Evolutionary conservation across 495 filamentous ascomycete genomes (phyloP).

Genomic region (Neurospora sp.): DNA sequence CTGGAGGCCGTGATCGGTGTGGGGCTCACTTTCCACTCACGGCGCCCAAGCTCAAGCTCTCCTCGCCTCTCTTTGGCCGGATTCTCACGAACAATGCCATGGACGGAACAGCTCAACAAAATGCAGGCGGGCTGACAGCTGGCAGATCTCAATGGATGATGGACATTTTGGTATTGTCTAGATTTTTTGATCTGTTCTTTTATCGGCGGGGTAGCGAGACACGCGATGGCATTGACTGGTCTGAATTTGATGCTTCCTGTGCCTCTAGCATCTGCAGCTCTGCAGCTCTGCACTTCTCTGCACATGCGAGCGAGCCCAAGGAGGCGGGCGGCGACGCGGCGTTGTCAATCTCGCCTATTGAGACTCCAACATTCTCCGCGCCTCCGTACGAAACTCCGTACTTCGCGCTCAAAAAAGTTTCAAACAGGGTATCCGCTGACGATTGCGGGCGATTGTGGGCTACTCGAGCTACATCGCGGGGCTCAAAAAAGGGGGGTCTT

Average conservation of each 20-base stretch:
- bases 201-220: neutral
- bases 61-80: neutral
- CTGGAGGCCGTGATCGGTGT: slow-evolving; percentile 18
- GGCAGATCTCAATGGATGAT: neutral
- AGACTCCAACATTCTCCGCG: neutral
- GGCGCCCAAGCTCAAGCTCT: slow-evolving; percentile 11
- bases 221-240: neutral
- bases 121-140: neutral
- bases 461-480: neutral
- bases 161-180: neutral
- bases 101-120: neutral
- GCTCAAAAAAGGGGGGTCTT: neutral
- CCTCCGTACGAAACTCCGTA: neutral
- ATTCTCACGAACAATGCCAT: neutral
- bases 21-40: slow-evolving; percentile 10
- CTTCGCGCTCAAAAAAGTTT: neutral
- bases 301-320: neutral
- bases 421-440: neutral
- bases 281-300: neutral
- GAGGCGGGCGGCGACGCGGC: neutral
- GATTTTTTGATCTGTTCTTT: neutral
- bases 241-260: neutral
- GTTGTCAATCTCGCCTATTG: neutral
- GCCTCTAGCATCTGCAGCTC: neutral
- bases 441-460: neutral